A percentile compares a stretch with the other conserved stretches of the same genome.
phyloP scores from a whole-genome alignment of 1,284 basidiomycete species.

The Hymenochaete sp. region DNA sequence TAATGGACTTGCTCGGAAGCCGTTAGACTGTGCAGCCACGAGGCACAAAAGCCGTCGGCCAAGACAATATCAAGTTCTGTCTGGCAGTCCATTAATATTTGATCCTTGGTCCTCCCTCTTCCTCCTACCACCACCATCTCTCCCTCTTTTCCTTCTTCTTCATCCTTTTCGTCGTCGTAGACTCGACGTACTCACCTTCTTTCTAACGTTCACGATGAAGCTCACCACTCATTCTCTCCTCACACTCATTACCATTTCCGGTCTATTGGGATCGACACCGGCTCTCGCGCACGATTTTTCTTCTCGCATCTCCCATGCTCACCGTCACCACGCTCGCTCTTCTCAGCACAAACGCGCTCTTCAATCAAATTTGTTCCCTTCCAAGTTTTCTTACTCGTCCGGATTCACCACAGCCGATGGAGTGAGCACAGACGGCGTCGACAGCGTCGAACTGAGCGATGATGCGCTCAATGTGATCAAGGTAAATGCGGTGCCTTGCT shows the following conservation, averaged over 20 bases:
- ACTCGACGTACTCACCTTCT: background rate
- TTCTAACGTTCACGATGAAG: background rate
- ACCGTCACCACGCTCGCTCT: constrained; percentile 1
- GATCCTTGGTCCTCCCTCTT: constrained; percentile 1
- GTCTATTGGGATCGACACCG: background rate
- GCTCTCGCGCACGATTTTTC: background rate
- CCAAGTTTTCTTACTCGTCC: constrained; percentile 1
- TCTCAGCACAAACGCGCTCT: constrained; percentile 5
- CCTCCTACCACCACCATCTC: background rate
- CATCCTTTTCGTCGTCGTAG: background rate
- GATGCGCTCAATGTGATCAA: constrained; percentile 27
- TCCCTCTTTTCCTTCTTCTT: background rate
- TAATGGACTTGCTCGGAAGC: too few species aligned
- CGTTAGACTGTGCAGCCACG: too few species aligned
- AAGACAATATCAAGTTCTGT: too few species aligned
- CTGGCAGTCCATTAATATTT: too few species aligned
- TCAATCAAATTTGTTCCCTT: constrained; percentile 18
- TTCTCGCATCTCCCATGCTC: constrained; percentile 2
- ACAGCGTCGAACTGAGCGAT: constrained; percentile 21
- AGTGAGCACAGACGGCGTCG: constrained; percentile 12
- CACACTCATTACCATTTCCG: constrained; percentile 3
- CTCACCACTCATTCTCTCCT: background rate
- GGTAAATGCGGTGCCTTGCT: too few species aligned
- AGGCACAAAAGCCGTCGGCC: too few species aligned
- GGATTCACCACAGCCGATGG: constrained; percentile 19